Evolutionary conservation across 2,329 filamentous ascomycete species (phyloP), one percentile per base, ranked within the genome.

Genomic region (Botrytis tulipae): DNA sequence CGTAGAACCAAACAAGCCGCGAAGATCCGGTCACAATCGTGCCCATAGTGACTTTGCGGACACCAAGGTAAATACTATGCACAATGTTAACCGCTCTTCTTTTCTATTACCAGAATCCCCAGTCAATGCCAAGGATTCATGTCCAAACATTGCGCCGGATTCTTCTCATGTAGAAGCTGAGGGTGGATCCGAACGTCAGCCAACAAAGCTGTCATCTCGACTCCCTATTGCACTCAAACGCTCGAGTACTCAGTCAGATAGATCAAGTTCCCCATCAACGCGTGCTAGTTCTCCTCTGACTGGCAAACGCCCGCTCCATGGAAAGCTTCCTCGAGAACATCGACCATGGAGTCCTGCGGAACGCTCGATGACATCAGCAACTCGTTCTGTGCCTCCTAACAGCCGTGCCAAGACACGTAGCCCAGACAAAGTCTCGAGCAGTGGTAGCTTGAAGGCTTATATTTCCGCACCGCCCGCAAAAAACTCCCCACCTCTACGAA

Each of bases 401-500:
- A 81, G 79, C 63, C 82, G 82, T 66, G 75, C 75, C n/a, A 79
- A 78, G 71, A 70, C 68, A 32, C 77, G 73, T 68, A 77, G 72
- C 29, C 73, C 75, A 29, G 76, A 74, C 37, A 78, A 77, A 69
- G 51, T 74, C 63, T 73, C 73, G 71, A 81, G 85, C 40, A 87
- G 85, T 75, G 88, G 85, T 78, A 90, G 89, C 69, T 85, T 96
- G 20, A 90, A 92, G 77, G 92, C 93, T 57, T 93, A 92, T 80
- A 92, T 96, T 76, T 88, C 91, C 73, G 85, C 89, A 48, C 89
- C 92, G 61, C 86, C 87, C 29, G 89, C 92, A 0, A 93, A 93
- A 80, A 87, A 91, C 48, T 97, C 94, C 1, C 93, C 94, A 5
- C 89, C 91, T 16, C 84, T 97, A 67, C 89, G 94, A 79, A 96